phyloP scores from a whole-genome alignment of 768 basidiomycete species.

The Lentinula sp. region DNA sequence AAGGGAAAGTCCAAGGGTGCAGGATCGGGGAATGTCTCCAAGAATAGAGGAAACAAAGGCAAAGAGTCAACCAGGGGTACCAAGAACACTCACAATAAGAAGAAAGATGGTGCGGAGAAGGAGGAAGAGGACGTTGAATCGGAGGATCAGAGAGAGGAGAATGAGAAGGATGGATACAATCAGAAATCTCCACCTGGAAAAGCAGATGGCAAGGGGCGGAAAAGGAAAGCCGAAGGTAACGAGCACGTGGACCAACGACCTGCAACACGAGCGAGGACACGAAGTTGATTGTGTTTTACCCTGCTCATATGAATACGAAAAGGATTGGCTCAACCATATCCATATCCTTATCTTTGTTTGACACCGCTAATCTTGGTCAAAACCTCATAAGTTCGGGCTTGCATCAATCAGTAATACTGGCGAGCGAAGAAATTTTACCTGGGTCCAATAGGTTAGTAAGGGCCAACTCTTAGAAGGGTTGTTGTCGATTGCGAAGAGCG shows the following conservation, averaged over 20 bases:
- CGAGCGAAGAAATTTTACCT: not conserved
- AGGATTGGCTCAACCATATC: not conserved
- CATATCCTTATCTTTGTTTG: not conserved
- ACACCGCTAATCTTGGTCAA: not conserved
- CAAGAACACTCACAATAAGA: not conserved
- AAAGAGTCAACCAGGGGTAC: not conserved
- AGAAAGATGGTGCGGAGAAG: constrained; percentile 2
- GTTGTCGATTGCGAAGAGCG: no score
- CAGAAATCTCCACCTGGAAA: not conserved
- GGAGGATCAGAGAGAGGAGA: not conserved
- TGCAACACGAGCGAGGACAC: constrained; percentile 1
- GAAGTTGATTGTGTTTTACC: not conserved
- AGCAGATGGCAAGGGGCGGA: not conserved
- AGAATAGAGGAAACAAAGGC: not conserved
- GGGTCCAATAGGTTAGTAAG: not conserved
- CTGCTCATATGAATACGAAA: not conserved
- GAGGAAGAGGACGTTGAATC: constrained; percentile 8
- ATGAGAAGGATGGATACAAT: not conserved
- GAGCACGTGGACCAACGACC: not conserved
- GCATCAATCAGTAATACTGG: not conserved
- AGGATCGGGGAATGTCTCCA: not conserved
- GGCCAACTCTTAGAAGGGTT: not conserved
- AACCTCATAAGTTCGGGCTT: not conserved
- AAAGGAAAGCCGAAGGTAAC: not conserved
- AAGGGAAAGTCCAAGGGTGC: not conserved